Base-by-base conservation (phyloP, 768 basidiomycete species). In the Termitomyces sp. region DNA sequence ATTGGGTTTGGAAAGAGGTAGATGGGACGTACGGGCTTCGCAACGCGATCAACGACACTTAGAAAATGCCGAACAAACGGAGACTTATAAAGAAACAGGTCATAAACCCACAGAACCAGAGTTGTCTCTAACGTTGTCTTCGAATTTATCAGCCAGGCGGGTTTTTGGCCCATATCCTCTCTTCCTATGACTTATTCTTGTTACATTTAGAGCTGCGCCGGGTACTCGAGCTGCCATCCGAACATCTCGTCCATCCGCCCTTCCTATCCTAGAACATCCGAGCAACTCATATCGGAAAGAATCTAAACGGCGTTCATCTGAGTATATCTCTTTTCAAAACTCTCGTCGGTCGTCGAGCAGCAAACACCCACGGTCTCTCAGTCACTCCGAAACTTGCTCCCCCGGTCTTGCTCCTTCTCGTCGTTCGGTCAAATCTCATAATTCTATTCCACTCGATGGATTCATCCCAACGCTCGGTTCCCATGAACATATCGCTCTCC, bases 401-500 rank as follows among this genome's bases (percentile, higher is more conserved):
- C 49, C 61, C 21, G 58, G 59, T 29, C 42, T 56, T n/a, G 44
- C 52, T 12, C 51, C 55, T 31, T 64, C 62, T 3, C 62, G 45
- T 53, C 49, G 60, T 11, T 65, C 67, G 3, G 69, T 65, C 31
- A 66, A 67, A 62, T 72, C 12, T 58, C 68, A 9, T 47, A 16
- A 32, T 16, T 60, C 57, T 25, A 12, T 77, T 9, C 80, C 74
- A 7, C 80, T 79, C 0, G 82, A 83, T n/a, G 73, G 71, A 5
- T 83, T 71, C 56, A 81, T 84, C 53, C 82, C 83, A 0, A 72
- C 65, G n/a, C 45, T 76, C 58, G 76, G 71, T 14, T 56, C 70
- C 0, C 70, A 76, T 55, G 70, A 71, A 10, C 65, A 70, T 19
- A 80, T 81, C 17, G 58, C 67, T 5, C 68, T 83, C n/a, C 81